phyloP scores from a whole-genome alignment of 495 filamentous ascomycete species.

The Podospora tetraspora region DNA sequence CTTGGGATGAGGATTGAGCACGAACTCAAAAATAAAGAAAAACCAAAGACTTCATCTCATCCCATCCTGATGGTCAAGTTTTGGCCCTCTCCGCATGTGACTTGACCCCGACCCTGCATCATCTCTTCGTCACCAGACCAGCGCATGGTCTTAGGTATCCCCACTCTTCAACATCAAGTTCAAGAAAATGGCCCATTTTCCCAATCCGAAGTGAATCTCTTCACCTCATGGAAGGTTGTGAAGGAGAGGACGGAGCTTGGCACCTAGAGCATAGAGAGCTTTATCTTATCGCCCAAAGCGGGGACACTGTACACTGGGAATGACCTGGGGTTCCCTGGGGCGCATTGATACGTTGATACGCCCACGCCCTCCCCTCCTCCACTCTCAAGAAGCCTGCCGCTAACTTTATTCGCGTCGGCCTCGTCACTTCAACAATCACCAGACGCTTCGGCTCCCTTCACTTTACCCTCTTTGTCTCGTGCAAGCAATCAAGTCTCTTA shows the following conservation, averaged over 20 bases:
- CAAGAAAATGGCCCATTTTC: background rate
- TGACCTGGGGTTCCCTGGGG: no score
- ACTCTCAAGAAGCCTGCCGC: background rate
- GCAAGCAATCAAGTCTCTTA: background rate
- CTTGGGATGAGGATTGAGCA: background rate
- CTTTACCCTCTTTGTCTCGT: background rate
- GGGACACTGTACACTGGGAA: background rate
- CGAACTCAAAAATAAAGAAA: background rate
- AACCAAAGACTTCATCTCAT: background rate
- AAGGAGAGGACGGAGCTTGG: background rate
- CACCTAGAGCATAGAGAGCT: background rate
- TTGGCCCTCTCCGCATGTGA: background rate
- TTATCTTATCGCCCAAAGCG: background rate
- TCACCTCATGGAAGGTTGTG: no score
- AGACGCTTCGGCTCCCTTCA: background rate
- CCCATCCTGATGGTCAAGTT: background rate
- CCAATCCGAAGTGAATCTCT: background rate
- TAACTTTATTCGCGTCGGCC: conserved; percentile 16
- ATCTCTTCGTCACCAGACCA: background rate
- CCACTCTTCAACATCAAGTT: background rate
- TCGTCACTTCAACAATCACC: background rate
- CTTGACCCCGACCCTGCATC: background rate
- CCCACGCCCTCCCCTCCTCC: conserved; percentile 4
- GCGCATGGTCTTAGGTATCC: background rate
- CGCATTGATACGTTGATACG: background rate